These are phyloP conservation scores for Pythium biforme DNA, from an alignment of 352 stramenopile species.

Conservation along the genomic window DNA sequence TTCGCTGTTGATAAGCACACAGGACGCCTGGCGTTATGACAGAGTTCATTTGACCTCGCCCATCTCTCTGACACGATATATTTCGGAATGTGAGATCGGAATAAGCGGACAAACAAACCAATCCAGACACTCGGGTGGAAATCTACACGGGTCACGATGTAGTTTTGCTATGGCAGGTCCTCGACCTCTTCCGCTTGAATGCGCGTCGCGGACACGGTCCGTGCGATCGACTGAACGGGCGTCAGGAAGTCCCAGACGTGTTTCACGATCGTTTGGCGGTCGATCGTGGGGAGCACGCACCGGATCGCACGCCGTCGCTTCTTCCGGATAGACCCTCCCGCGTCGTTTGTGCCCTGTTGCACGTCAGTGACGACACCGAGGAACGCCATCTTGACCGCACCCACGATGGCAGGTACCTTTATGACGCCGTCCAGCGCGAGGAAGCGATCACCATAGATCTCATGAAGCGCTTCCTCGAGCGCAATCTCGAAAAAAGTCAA, in stretches of 20 bases:
- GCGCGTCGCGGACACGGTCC: not conserved
- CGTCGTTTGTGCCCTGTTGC: not conserved
- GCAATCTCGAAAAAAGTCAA: slow-evolving; percentile 14
- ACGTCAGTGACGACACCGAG: not conserved
- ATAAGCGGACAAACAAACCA: too few relatives aligned
- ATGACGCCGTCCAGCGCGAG: not conserved
- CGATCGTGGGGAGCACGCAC: not conserved
- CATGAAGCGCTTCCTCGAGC: not conserved
- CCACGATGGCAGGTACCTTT: not conserved
- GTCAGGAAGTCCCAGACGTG: not conserved
- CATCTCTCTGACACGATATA: too few relatives aligned
- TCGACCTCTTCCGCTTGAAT: not conserved
- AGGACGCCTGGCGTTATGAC: too few relatives aligned
- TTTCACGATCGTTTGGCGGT: not conserved
- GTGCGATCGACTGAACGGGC: not conserved
- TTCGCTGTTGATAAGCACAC: too few relatives aligned
- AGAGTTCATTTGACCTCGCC: too few relatives aligned
- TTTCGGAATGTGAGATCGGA: too few relatives aligned
- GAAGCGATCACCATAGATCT: not conserved
- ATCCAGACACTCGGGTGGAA: too few relatives aligned
- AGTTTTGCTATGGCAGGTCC: too few relatives aligned
- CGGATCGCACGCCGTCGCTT: not conserved
- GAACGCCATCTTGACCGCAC: not conserved
- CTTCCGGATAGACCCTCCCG: not conserved
- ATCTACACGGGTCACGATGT: too few relatives aligned